Percentiles rank a stretch among this genome's conserved stretches.
phyloP scores from a whole-genome alignment of 495 filamentous ascomycete species.

The Aspergillus avenaceus region DNA sequence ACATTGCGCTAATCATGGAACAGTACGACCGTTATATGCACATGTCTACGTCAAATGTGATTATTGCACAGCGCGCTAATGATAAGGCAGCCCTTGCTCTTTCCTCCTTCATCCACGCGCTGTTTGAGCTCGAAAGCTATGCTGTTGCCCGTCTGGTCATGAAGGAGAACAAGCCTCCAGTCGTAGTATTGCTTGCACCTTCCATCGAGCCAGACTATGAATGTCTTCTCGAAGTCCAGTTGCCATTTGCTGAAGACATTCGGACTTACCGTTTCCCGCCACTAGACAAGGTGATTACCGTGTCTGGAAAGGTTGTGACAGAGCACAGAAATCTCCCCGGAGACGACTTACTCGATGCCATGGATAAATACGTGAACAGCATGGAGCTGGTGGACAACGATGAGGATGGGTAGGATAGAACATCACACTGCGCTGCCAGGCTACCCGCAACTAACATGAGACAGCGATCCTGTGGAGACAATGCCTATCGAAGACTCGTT shows the following conservation, averaged over 20 bases:
- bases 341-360: slow-evolving; percentile 66
- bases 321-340: slow-evolving; percentile 85
- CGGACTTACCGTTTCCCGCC: slow-evolving; percentile 87
- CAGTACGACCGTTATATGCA: slow-evolving; percentile 83
- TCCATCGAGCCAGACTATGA: slow-evolving; percentile 79
- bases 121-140: slow-evolving; percentile 81
- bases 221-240: slow-evolving; percentile 82
- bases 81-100: slow-evolving; percentile 74
- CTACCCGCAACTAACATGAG: not conserved
- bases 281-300: slow-evolving; percentile 79
- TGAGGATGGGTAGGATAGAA: slow-evolving; percentile 62
- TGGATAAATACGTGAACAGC: slow-evolving; percentile 86
- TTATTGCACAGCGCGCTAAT: slow-evolving; percentile 69
- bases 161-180: slow-evolving; percentile 73
- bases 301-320: slow-evolving; percentile 78
- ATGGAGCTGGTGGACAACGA: slow-evolving; percentile 78
- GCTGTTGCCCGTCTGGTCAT: slow-evolving; percentile 81
- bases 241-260: slow-evolving; percentile 94
- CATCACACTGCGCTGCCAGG: not conserved
- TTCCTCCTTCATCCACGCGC: slow-evolving; percentile 84
- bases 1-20: slow-evolving; percentile 10
- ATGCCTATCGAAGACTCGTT: slow-evolving; percentile 78
- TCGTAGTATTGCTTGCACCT: slow-evolving; percentile 78
- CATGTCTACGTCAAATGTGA: slow-evolving; percentile 71
- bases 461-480: slow-evolving; percentile 65